phyloP scores from a whole-genome alignment of 2,329 filamentous ascomycete genomes.

The Talaromyces amestolkiae region DNA sequence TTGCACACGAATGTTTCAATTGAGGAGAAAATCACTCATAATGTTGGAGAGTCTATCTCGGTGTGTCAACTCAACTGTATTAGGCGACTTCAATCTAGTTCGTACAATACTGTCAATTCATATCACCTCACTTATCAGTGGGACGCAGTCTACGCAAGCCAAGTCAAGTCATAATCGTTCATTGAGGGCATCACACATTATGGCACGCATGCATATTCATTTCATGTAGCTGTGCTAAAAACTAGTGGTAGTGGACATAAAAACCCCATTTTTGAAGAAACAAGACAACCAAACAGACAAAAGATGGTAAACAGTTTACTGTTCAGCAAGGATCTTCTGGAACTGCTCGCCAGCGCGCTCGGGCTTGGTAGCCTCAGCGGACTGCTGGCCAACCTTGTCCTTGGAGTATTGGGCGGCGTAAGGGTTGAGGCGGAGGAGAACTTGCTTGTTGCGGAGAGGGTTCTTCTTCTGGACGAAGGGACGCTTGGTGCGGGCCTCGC shows the following conservation, averaged over 20 bases:
- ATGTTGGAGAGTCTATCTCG: background rate
- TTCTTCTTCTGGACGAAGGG: slow-evolving; percentile 98
- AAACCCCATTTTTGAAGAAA: slow-evolving; percentile 4
- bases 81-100: too few species aligned
- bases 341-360: slow-evolving; percentile 54
- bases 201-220: slow-evolving; percentile 21
- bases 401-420: slow-evolving; percentile 90
- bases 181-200: slow-evolving; percentile 19
- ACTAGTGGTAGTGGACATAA: slow-evolving; percentile 19
- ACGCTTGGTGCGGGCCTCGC: slow-evolving; percentile 85
- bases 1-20: background rate
- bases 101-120: background rate
- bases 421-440: slow-evolving; percentile 96
- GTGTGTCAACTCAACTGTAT: background rate
- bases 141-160: background rate
- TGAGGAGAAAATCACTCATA: background rate
- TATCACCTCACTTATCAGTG: background rate
- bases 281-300: slow-evolving; percentile 18
- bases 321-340: slow-evolving; percentile 51
- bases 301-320: slow-evolving; percentile 39
- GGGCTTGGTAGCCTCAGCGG: slow-evolving; percentile 63
- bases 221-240: slow-evolving; percentile 21
- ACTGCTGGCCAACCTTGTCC: slow-evolving; percentile 74
- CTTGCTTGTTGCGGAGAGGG: slow-evolving; percentile 97
- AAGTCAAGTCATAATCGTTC: slow-evolving; percentile 1